A percentile compares a stretch with the other conserved stretches of the same genome.
Evolutionary conservation across 306 rosid genomes (phyloP).

Genomic region (Cicer yamashitae): DNA sequence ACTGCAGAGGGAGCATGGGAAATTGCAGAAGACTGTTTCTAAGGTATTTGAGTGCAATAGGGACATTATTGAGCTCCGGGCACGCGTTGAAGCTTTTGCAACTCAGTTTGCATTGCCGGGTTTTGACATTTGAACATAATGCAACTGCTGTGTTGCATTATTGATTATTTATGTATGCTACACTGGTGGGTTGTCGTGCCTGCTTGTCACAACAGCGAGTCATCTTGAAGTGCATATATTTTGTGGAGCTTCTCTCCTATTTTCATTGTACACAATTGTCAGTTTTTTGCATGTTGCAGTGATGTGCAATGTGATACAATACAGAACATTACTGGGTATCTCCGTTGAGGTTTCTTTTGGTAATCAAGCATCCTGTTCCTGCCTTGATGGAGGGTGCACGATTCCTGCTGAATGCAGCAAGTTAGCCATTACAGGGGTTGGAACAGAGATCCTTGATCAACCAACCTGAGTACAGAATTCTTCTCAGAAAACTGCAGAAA

Average conservation of each 20-base stretch:
- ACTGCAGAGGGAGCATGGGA: conserved; percentile 77
- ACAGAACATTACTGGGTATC: conserved; percentile 35
- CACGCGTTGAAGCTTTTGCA: conserved; percentile 80
- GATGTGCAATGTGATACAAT: conserved; percentile 40
- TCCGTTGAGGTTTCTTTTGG: conserved; percentile 43
- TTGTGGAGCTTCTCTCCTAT: conserved; percentile 39
- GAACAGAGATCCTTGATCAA: conserved; percentile 50
- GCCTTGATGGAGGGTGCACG: conserved; percentile 37
- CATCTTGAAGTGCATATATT: conserved; percentile 39
- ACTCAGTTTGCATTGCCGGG: conserved; percentile 93
- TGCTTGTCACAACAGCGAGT: conserved; percentile 36
- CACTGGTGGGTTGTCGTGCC: conserved; percentile 27
- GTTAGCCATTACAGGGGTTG: conserved; percentile 40
- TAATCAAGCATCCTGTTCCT: conserved; percentile 48
- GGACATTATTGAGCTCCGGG: conserved; percentile 76
- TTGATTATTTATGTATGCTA: conserved; percentile 38
- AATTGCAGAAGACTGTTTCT: conserved; percentile 57
- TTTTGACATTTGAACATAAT: conserved; percentile 61
- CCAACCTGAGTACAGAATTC: conserved; percentile 41
- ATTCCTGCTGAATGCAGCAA: conserved; percentile 41
- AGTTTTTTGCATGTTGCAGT: conserved; percentile 40
- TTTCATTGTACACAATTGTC: conserved; percentile 33
- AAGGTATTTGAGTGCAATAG: conserved; percentile 68
- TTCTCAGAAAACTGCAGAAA: conserved; percentile 48
- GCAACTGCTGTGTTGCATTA: conserved; percentile 37